These are phyloP conservation scores for Immersiporthe knoxdaviesiana DNA, from an alignment of 2,329 filamentous ascomycete species.

Conservation along the genomic window DNA sequence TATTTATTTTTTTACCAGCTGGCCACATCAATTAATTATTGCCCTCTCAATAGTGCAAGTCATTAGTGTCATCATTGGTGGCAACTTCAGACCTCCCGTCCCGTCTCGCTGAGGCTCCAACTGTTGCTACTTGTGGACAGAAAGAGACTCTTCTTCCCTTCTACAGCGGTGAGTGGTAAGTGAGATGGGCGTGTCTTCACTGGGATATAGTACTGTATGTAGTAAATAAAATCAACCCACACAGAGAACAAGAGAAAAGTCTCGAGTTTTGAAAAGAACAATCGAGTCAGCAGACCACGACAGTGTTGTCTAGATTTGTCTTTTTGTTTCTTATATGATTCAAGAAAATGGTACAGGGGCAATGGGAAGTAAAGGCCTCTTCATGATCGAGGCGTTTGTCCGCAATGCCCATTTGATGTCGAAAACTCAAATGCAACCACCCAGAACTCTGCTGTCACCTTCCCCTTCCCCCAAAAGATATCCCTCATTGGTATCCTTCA, in stretches of 20 bases:
- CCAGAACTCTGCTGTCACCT: background rate
- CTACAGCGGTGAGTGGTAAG: no score
- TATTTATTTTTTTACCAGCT: background rate
- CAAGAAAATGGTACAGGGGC: slow-evolving; percentile 26
- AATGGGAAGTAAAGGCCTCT: slow-evolving; percentile 19
- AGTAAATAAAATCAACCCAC: no score
- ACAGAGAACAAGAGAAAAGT: background rate
- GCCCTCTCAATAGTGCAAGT: no score
- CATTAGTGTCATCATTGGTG: background rate
- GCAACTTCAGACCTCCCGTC: background rate
- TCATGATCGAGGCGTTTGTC: slow-evolving; percentile 22
- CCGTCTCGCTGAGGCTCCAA: no score
- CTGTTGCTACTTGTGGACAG: no score
- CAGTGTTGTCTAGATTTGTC: slow-evolving; percentile 26
- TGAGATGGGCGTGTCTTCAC: no score
- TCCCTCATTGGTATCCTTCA: slow-evolving; percentile 1
- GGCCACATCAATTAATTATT: background rate
- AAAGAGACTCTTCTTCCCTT: no score
- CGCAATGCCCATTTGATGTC: slow-evolving; percentile 21
- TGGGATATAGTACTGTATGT: no score
- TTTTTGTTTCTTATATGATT: slow-evolving; percentile 16
- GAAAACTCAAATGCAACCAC: slow-evolving; percentile 20
- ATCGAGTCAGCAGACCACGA: slow-evolving; percentile 6
- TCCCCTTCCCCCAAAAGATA: background rate
- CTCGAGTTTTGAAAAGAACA: background rate